Conservation (phyloP, 192 early-diverging fungal species). For the Podila horticola region DNA sequence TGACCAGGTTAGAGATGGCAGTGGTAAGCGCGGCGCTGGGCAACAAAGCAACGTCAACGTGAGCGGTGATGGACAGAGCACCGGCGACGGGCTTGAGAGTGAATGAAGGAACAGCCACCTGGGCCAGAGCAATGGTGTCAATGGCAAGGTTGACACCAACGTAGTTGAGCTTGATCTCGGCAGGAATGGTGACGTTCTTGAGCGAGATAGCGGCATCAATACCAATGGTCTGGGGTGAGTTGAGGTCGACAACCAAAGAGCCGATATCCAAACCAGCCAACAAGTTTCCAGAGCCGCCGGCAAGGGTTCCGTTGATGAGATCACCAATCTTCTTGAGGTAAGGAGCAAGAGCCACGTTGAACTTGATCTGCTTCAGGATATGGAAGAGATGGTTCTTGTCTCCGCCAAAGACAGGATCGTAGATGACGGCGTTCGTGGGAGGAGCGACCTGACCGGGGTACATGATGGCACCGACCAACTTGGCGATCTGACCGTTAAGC, state of each 20-base stretch:
- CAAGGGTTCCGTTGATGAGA: slow-evolving; percentile 5
- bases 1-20: slow-evolving; percentile 14
- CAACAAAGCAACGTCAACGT: slow-evolving; percentile 14
- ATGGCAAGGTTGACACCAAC: slow-evolving; percentile 23
- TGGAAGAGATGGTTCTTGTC: slow-evolving; percentile 48
- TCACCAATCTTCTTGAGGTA: slow-evolving; percentile 33
- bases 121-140: slow-evolving; percentile 14
- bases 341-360: slow-evolving; percentile 37
- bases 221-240: slow-evolving; percentile 20
- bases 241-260: slow-evolving; percentile 19
- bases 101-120: slow-evolving; percentile 17
- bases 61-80: slow-evolving; percentile 14
- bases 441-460: slow-evolving; percentile 46
- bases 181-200: slow-evolving; percentile 31
- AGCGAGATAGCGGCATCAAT: slow-evolving; percentile 18
- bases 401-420: slow-evolving; percentile 50
- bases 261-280: slow-evolving; percentile 23
- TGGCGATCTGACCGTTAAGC: slow-evolving; percentile 30
- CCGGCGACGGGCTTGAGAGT: slow-evolving; percentile 11
- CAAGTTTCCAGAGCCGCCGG: slow-evolving; percentile 15
- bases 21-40: slow-evolving; percentile 10
- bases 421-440: slow-evolving; percentile 43
- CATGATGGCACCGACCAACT: slow-evolving; percentile 35
- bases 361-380: slow-evolving; percentile 43
- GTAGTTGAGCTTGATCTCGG: slow-evolving; percentile 21